Conservation (phyloP, 108 stramenopile genomes). For the Licmophora abbreviata region DNA sequence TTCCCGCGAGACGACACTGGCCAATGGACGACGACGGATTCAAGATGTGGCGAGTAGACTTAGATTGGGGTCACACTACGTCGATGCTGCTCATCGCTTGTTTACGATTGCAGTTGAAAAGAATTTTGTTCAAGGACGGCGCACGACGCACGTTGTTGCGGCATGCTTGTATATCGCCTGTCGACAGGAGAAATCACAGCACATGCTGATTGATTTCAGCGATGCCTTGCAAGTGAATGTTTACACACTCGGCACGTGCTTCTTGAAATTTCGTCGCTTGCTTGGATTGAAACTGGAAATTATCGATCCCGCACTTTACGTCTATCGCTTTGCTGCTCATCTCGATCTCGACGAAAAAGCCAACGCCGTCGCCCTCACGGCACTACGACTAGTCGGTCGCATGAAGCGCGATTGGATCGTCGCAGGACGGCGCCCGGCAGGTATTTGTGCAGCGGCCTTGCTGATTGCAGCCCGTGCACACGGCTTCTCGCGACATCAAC, state of each 20-base stretch:
- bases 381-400: conserved; percentile 84
- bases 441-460: conserved; percentile 95
- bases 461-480: conserved; percentile 93
- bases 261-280: conserved; percentile 89
- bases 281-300: conserved; percentile 90
- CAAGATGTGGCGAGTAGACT: conserved; percentile 78
- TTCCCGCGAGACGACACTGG: conserved; percentile 87
- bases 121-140: conserved; percentile 91
- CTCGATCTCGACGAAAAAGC: conserved; percentile 92
- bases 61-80: conserved; percentile 68
- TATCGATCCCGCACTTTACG: conserved; percentile 96
- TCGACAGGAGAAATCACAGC: conserved; percentile 92
- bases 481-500: conserved; percentile 80
- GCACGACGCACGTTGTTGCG: conserved; percentile 88
- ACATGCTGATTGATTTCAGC: conserved; percentile 98
- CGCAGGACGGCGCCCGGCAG: conserved; percentile 93
- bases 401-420: conserved; percentile 99
- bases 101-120: conserved; percentile 92
- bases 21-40: conserved; percentile 77
- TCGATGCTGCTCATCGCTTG: conserved; percentile 89
- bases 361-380: conserved; percentile 81
- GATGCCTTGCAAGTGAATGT: conserved; percentile 98
- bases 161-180: conserved; percentile 98
- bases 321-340: conserved; percentile 97
- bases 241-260: conserved; percentile 93